A percentile compares a stretch with the other conserved stretches of the same genome.
Conservation (phyloP, 116 monocot genomes). For the Trichopus zeylanicus region DNA sequence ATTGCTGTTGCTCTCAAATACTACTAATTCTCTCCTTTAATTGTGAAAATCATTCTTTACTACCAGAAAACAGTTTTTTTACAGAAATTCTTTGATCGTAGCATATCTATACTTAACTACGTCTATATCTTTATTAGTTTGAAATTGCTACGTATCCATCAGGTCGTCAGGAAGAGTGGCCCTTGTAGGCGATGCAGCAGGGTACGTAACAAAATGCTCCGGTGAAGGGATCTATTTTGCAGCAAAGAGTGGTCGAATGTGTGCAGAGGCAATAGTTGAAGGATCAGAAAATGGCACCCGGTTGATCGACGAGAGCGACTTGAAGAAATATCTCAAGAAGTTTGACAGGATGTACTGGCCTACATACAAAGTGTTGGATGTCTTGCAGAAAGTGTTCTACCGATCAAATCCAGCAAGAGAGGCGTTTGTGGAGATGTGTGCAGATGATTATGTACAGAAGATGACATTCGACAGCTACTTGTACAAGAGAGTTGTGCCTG, state of each 20-base stretch:
- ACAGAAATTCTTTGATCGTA: no score
- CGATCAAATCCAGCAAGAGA: conserved; percentile 87
- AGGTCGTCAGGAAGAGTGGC: conserved; percentile 63
- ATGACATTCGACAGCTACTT: conserved; percentile 98
- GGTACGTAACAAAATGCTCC: conserved; percentile 99
- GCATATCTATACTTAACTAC: no score
- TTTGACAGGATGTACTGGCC: conserved; percentile 92
- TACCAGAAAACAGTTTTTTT: no score
- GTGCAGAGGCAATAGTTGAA: conserved; percentile 85
- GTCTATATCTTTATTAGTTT: background rate
- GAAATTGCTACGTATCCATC: background rate
- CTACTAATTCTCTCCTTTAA: no score
- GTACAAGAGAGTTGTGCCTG: conserved; percentile 85
- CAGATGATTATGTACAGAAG: conserved; percentile 96
- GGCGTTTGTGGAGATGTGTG: conserved; percentile 98
- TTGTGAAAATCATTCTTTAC: no score
- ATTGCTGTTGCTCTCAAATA: no score
- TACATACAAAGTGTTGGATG: conserved; percentile 94
- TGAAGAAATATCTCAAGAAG: conserved; percentile 61
- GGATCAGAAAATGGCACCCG: conserved; percentile 76
- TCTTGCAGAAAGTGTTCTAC: conserved; percentile 98
- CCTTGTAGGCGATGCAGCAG: conserved; percentile 89
- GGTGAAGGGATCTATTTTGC: conserved; percentile 98
- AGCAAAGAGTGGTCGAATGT: conserved; percentile 93
- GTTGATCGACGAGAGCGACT: conserved; percentile 75